A percentile compares a stretch with the other conserved stretches of the same genome.
Conservation (phyloP, 2,329 filamentous ascomycete genomes). For the Aspergillus luchuensis region DNA sequence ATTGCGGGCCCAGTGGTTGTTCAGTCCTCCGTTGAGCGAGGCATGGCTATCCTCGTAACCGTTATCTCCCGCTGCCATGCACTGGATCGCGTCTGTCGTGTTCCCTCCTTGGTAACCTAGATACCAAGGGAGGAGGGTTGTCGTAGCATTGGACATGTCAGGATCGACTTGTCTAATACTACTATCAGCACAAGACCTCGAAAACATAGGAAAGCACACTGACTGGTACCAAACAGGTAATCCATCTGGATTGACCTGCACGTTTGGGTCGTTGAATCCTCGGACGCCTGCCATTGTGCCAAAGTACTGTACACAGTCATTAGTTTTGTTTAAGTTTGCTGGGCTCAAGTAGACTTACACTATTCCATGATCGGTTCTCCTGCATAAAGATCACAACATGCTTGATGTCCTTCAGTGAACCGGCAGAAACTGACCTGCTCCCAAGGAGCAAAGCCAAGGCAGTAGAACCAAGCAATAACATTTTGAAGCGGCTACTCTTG, state of each 20-base stretch:
- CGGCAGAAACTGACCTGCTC: constrained; percentile 31
- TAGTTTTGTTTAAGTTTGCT: neutral
- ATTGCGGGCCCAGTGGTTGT: constrained; percentile 57
- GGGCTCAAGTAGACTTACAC: constrained; percentile 24
- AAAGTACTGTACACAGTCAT: constrained; percentile 49
- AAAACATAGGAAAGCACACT: neutral
- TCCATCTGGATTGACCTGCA: constrained; percentile 52
- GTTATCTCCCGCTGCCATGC: constrained; percentile 56
- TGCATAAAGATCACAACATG: constrained; percentile 64
- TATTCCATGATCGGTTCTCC: constrained; percentile 48
- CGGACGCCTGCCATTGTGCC: constrained; percentile 59
- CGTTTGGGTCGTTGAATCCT: constrained; percentile 59
- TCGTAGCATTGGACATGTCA: constrained; percentile 43
- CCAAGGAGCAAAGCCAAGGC: constrained; percentile 22
- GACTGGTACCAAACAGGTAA: constrained; percentile 54
- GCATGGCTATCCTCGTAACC: constrained; percentile 56
- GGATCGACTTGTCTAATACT: constrained; percentile 39
- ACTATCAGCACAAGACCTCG: neutral
- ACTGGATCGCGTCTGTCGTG: constrained; percentile 56
- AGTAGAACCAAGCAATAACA: constrained; percentile 8
- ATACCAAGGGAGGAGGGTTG: constrained; percentile 56
- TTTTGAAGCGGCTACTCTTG: neutral
- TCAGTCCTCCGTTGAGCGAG: constrained; percentile 54
- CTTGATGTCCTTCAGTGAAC: constrained; percentile 54
- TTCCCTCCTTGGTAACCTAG: constrained; percentile 57